Evolutionary conservation across 768 basidiomycete genomes (phyloP), one percentile per base, ranked within the genome.

Genomic region (Mycena chlorophos): DNA sequence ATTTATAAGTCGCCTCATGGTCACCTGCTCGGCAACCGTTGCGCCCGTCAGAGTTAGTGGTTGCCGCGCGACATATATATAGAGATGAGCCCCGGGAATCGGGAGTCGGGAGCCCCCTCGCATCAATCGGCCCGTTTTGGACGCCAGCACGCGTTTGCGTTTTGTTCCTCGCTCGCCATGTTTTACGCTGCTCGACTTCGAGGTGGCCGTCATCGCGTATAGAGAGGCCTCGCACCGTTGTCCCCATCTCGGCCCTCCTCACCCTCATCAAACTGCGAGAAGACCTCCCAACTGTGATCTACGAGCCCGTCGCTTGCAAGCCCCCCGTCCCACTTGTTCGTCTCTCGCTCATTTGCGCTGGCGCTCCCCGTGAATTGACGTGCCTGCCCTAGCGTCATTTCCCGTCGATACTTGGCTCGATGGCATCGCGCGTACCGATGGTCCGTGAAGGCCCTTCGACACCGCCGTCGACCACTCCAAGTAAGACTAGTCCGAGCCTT

Each of bases 281-380:
- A 63, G 96, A 98, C 68, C 82, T 99, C 0, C 94, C 95, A 0
- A 93, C 94, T 1, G 94, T 99, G 37, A 76, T 98, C 56, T 99
- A 99, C 69, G 97, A 98, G 69, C 97, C 97, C 13, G 95, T 99
- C 34, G 95, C 96, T 5, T 99, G 97, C 80, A 99, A 98, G 75
- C 88, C 93, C 20, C 89, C 94, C 98, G 65, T 95, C 94, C 17
- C 97, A 94, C 79, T 98, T 94, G 94, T 94, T 66, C 58, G 81
- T 75, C 13, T 29, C 48, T 38, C n/a, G n/a, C n/a, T n/a, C n/a
- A n/a, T n/a, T 53, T 46, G 54, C 31, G 42, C 57, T 42, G 48
- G 49, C 34, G 20, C 5, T 39, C 47, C n/a, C 28, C 40, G 52
- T 22, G 19, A 49, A 22, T 45, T 64, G 52, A 62, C 37, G 19